These are phyloP conservation scores for Mrakia frigida DNA, from an alignment of 768 basidiomycete species.

Conservation along the genomic window DNA sequence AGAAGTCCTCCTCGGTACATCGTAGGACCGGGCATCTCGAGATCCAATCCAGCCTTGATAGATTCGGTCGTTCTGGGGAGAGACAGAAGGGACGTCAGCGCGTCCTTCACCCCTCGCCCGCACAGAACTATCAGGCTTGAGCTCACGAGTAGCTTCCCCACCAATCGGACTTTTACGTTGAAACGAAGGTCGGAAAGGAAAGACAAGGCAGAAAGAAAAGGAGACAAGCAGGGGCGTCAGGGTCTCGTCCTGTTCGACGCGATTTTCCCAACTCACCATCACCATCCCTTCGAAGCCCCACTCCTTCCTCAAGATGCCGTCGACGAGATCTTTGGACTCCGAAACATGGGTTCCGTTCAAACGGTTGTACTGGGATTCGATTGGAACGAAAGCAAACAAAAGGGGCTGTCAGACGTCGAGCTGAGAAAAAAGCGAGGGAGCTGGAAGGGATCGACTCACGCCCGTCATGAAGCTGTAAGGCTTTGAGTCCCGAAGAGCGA, in stretches of 20 bases:
- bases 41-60: slow-evolving; percentile 29
- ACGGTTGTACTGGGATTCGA: slow-evolving; percentile 54
- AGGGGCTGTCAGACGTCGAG: neutral
- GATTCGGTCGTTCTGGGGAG: neutral
- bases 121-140: neutral
- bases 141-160: neutral
- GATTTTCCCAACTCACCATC: slow-evolving; percentile 53
- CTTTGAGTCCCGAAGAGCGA: slow-evolving; percentile 51
- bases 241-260: neutral
- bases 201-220: slow-evolving; percentile 30
- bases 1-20: slow-evolving; percentile 7
- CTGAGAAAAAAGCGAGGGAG: neutral
- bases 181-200: neutral
- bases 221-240: neutral
- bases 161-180: neutral
- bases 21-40: slow-evolving; percentile 37
- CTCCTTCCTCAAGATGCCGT: slow-evolving; percentile 57
- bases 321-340: slow-evolving; percentile 53
- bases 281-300: slow-evolving; percentile 69
- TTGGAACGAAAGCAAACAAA: neutral
- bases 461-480: slow-evolving; percentile 68
- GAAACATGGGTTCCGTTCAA: slow-evolving; percentile 59
- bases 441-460: neutral
- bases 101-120: neutral
- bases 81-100: neutral